Percentiles rank a stretch among this genome's conserved stretches.
These are phyloP conservation scores for Hyaloscypha hepaticicola DNA, from an alignment of 495 filamentous ascomycete genomes.

Conservation along the genomic window DNA sequence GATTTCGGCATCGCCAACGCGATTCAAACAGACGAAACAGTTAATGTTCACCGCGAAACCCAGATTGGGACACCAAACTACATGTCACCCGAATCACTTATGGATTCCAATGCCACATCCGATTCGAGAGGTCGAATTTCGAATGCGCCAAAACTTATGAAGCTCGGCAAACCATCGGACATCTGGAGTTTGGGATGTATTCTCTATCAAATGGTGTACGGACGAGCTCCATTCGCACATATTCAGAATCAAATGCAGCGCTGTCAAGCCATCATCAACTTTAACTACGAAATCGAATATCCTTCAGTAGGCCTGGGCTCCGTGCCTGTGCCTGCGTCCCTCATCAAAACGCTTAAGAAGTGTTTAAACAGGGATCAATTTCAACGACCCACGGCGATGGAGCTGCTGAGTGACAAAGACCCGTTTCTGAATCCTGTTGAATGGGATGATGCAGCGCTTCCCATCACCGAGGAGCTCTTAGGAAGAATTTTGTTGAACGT, in stretches of 20 bases:
- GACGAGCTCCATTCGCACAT: conserved; percentile 87
- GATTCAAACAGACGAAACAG: conserved; percentile 88
- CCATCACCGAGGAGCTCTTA: conserved; percentile 75
- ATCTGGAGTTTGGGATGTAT: conserved; percentile 97
- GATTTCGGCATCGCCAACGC: conserved; percentile 98
- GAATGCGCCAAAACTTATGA: conserved; percentile 74
- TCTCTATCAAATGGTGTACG: conserved; percentile 96
- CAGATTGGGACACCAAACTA: conserved; percentile 97
- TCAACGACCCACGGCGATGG: conserved; percentile 71
- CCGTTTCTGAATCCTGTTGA: conserved; percentile 78
- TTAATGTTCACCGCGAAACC: conserved; percentile 94
- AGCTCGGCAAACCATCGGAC: conserved; percentile 91
- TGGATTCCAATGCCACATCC: conserved; percentile 72
- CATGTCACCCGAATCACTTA: conserved; percentile 93
- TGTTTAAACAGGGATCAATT: conserved; percentile 81
- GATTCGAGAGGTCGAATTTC: conserved; percentile 53
- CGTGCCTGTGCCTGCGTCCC: conserved; percentile 62
- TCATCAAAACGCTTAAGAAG: conserved; percentile 70
- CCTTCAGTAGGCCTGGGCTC: conserved; percentile 73
- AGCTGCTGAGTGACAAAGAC: conserved; percentile 70
- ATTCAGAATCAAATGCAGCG: conserved; percentile 77
- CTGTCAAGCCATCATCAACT: conserved; percentile 85
- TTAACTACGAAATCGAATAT: conserved; percentile 78
- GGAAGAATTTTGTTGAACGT: conserved; percentile 74
- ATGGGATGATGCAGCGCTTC: conserved; percentile 58